phyloP scores from a whole-genome alignment of 495 filamentous ascomycete species.

The Cercophora scortea region DNA sequence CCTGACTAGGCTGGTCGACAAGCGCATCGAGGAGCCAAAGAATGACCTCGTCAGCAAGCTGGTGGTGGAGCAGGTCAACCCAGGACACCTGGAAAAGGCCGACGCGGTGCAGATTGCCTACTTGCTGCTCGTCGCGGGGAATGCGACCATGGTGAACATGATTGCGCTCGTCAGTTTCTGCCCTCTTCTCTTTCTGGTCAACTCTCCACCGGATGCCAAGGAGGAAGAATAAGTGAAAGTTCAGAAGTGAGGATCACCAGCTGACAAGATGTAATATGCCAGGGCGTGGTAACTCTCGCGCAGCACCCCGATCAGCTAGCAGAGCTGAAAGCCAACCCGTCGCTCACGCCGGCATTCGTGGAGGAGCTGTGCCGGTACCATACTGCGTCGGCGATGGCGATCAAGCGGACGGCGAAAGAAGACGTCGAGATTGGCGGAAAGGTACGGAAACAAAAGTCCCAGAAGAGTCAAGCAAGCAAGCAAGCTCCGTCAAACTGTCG shows the following conservation, averaged over 20 bases:
- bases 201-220: neutral
- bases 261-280: neutral
- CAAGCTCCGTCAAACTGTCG: too few species aligned
- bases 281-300: slow-evolving; percentile 32
- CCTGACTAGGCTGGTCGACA: slow-evolving; percentile 28
- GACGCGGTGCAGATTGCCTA: slow-evolving; percentile 38
- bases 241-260: neutral
- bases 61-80: slow-evolving; percentile 28
- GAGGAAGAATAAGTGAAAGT: neutral
- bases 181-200: neutral
- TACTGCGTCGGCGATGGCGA: slow-evolving; percentile 35
- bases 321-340: slow-evolving; percentile 29
- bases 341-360: slow-evolving; percentile 25
- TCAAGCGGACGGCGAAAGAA: slow-evolving; percentile 34
- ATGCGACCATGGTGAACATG: slow-evolving; percentile 44
- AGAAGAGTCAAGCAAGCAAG: too few species aligned
- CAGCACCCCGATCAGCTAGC: slow-evolving; percentile 29
- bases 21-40: slow-evolving; percentile 25
- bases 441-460: slow-evolving; percentile 1
- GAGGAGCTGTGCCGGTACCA: slow-evolving; percentile 41
- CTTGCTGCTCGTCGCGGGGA: slow-evolving; percentile 38
- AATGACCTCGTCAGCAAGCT: slow-evolving; percentile 37
- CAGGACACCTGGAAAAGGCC: slow-evolving; percentile 27
- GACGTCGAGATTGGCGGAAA: slow-evolving; percentile 35
- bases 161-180: slow-evolving; percentile 27